These are phyloP conservation scores for Paramecium sexaurelia DNA, from an alignment of 73 alveolate genomes.

Conservation along the genomic window DNA sequence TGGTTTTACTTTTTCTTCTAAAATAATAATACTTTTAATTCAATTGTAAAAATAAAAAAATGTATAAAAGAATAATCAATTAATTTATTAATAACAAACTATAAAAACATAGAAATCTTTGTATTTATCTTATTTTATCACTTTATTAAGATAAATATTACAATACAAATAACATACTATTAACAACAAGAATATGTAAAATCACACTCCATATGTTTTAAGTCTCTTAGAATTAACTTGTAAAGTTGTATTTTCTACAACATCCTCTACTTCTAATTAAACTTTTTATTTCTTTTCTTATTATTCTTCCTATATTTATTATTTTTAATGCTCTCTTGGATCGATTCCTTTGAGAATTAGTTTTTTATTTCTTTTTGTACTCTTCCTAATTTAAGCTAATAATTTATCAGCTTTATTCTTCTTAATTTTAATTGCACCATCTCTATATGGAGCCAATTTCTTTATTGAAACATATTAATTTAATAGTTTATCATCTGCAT, in stretches of 20 bases:
- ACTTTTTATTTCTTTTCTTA: background rate
- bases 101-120: too few relatives aligned
- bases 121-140: too few relatives aligned
- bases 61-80: too few relatives aligned
- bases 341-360: conserved; percentile 2
- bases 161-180: too few relatives aligned
- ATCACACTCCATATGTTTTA: conserved; percentile 41
- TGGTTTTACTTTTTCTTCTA: too few relatives aligned
- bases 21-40: too few relatives aligned
- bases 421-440: conserved; percentile 61
- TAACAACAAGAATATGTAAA: background rate
- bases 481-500: conserved; percentile 90
- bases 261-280: conserved; percentile 12
- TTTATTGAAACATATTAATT: conserved; percentile 91
- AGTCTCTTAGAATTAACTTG: background rate
- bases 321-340: background rate
- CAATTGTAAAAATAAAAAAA: too few relatives aligned
- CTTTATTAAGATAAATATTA: too few relatives aligned
- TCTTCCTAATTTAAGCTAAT: conserved; percentile 24
- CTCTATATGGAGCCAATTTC: conserved; percentile 84
- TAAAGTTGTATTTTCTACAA: conserved; percentile 30
- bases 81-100: too few relatives aligned
- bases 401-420: conserved; percentile 23
- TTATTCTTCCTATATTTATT: background rate
- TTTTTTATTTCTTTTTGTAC: conserved; percentile 61